A percentile compares a stretch with the other conserved stretches of the same genome.
phyloP scores from a whole-genome alignment of 306 rosid genomes.

The Castanospermum australe region DNA sequence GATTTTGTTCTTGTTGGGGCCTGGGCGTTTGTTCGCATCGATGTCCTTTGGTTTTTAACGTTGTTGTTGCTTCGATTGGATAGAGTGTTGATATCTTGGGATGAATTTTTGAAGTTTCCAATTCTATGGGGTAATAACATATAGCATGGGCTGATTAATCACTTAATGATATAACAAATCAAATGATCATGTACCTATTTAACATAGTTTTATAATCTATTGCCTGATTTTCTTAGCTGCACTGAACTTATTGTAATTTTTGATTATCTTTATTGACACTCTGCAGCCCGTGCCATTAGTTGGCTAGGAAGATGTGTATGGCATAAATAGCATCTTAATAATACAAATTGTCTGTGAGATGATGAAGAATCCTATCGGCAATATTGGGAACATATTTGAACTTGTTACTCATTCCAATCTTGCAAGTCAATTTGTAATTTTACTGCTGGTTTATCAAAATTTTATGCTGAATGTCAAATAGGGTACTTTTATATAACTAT shows the following conservation, averaged over 20 bases:
- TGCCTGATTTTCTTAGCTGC: not conserved
- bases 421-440: not conserved
- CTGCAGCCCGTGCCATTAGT: not conserved
- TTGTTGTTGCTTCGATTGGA: not conserved
- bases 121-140: not conserved
- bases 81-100: not conserved
- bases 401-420: not conserved
- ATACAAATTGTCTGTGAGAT: not conserved
- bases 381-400: not conserved
- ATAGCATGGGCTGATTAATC: no score
- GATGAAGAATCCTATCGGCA: not conserved
- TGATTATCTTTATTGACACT: not conserved
- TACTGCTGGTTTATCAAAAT: not conserved
- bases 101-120: not conserved
- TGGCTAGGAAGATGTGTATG: not conserved
- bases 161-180: no score
- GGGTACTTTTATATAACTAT: not conserved
- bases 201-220: not conserved
- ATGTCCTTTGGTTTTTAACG: not conserved
- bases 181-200: no score
- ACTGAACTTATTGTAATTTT: not conserved
- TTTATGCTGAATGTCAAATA: not conserved
- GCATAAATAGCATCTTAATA: not conserved
- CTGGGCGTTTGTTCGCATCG: not conserved
- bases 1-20: not conserved